A percentile compares a stretch with the other conserved stretches of the same genome.
These are phyloP conservation scores for Cordyceps fumosorosea DNA, from an alignment of 2,329 filamentous ascomycete species.

Conservation along the genomic window DNA sequence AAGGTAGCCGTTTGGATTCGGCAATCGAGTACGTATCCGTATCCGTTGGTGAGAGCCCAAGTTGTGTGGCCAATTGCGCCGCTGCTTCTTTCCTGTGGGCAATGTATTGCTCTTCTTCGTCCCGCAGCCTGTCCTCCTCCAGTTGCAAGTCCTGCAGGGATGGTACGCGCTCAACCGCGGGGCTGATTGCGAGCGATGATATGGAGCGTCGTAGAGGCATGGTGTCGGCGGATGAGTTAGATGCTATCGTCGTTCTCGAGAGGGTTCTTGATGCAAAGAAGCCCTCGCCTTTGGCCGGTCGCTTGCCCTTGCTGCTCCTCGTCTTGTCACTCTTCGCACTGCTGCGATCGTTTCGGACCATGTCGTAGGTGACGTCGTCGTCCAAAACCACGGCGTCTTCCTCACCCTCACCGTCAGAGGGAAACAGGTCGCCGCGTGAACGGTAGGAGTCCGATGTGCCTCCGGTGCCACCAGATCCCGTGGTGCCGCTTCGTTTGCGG, in stretches of 20 bases:
- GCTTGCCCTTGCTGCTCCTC: constrained; percentile 53
- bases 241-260: constrained; percentile 53
- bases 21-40: constrained; percentile 11
- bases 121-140: constrained; percentile 46
- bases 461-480: constrained; percentile 71
- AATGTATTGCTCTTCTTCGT: constrained; percentile 48
- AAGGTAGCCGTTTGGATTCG: constrained; percentile 18
- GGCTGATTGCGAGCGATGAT: constrained; percentile 26
- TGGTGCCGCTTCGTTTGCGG: constrained; percentile 66
- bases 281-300: constrained; percentile 26
- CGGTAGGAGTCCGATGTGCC: constrained; percentile 80
- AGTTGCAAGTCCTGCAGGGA: constrained; percentile 46
- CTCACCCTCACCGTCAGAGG: constrained; percentile 77
- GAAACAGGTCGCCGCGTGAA: constrained; percentile 83
- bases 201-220: constrained; percentile 20
- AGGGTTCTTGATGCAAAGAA: constrained; percentile 42
- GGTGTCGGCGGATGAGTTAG: constrained; percentile 31
- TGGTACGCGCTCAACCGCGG: constrained; percentile 32
- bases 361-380: constrained; percentile 81
- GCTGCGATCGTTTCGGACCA: constrained; percentile 68
- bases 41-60: constrained; percentile 34
- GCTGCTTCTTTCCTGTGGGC: constrained; percentile 48
- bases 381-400: constrained; percentile 90
- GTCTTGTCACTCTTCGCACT: constrained; percentile 53
- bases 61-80: constrained; percentile 41